Evolutionary conservation across 2,329 filamentous ascomycete species (phyloP).

Genomic region (Aureobasidium sp.): DNA sequence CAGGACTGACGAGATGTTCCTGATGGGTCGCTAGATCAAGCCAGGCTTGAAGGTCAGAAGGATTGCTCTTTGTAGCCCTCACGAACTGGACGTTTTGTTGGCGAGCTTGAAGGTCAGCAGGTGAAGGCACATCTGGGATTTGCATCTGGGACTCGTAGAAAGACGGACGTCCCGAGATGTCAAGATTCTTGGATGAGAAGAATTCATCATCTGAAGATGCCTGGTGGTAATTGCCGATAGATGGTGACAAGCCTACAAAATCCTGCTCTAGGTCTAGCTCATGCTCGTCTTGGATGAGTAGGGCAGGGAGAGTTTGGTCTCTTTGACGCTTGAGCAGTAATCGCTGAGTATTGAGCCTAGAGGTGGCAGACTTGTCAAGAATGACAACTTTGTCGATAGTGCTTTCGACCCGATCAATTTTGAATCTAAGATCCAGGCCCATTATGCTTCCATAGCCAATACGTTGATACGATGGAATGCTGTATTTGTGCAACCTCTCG

Average conservation of each 20-base stretch:
- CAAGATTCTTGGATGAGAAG: neutral
- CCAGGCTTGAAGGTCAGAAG: constrained; percentile 66
- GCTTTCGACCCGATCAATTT: constrained; percentile 60
- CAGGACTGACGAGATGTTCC: constrained; percentile 54
- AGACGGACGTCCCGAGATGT: no score
- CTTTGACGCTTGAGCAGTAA: constrained; percentile 35
- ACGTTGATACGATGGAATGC: constrained; percentile 64
- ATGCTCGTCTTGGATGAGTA: neutral
- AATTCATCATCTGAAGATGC: neutral
- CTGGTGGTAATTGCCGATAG: constrained; percentile 8
- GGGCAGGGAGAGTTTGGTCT: constrained; percentile 38
- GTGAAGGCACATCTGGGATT: neutral
- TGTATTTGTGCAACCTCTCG: constrained; percentile 64
- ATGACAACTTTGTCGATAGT: constrained; percentile 38
- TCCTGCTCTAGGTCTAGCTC: constrained; percentile 6
- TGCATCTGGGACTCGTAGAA: neutral
- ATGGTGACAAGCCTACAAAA: neutral
- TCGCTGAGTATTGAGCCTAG: constrained; percentile 27
- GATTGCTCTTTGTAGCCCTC: constrained; percentile 56
- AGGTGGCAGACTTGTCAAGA: neutral
- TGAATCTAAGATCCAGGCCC: constrained; percentile 53
- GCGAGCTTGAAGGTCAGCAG: constrained; percentile 31
- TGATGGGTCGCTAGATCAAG: constrained; percentile 73
- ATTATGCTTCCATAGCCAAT: constrained; percentile 63
- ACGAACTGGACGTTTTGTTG: constrained; percentile 56